These are phyloP conservation scores for Suillus occidentalis DNA, from an alignment of 768 basidiomycete species.

Conservation along the genomic window DNA sequence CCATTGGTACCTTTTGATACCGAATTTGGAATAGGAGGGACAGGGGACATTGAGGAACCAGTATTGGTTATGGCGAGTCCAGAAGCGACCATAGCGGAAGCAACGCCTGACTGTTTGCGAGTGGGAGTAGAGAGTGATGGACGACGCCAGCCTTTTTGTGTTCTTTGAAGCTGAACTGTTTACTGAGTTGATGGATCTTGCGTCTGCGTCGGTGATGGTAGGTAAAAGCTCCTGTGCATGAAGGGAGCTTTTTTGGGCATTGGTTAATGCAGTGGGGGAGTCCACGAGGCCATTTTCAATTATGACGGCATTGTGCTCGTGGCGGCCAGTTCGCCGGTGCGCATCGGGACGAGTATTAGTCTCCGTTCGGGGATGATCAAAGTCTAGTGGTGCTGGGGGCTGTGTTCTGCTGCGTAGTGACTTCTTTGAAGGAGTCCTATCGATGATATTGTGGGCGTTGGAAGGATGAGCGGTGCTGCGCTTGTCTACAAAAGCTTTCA, in stretches of 20 bases:
- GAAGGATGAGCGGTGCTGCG: constrained; percentile 10
- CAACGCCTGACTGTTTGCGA: constrained; percentile 50
- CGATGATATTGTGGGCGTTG: constrained; percentile 7
- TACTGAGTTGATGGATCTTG: constrained; percentile 25
- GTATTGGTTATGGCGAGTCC: constrained; percentile 70
- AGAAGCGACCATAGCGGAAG: not conserved
- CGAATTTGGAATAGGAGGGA: constrained; percentile 33
- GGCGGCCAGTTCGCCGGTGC: constrained; percentile 16
- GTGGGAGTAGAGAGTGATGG: constrained; percentile 14
- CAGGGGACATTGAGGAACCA: constrained; percentile 44
- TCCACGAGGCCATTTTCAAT: constrained; percentile 17
- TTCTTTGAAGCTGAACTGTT: constrained; percentile 30
- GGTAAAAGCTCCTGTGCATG: constrained; percentile 17
- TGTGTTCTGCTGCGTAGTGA: constrained; percentile 28
- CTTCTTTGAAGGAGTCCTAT: constrained; percentile 24
- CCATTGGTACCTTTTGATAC: constrained; percentile 23
- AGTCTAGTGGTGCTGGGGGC: constrained; percentile 30
- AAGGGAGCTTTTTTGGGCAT: constrained; percentile 14
- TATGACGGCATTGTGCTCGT: constrained; percentile 19
- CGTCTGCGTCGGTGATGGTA: constrained; percentile 22
- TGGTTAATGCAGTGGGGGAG: constrained; percentile 18
- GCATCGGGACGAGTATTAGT: constrained; percentile 7
- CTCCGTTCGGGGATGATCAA: constrained; percentile 12
- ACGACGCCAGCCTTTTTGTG: constrained; percentile 16
- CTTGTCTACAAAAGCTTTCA: constrained; percentile 28